Evolutionary conservation across 2,329 filamentous ascomycete species (phyloP), one percentile per base, ranked within the genome.

Genomic region (Claviceps arundinis): DNA sequence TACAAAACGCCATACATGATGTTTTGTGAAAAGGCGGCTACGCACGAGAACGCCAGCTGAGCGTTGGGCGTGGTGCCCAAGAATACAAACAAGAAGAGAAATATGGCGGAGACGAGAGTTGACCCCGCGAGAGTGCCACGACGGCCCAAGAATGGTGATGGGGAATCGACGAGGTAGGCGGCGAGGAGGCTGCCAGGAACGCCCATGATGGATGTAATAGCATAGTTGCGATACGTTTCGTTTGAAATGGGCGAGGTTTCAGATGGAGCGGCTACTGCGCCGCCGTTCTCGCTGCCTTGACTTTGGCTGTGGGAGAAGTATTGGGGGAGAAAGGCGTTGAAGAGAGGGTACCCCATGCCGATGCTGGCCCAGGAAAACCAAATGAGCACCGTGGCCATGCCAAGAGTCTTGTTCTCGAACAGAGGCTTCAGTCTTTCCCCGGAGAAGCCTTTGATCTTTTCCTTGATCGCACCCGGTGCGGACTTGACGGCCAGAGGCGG

Each of bases 321-420:
- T 59, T 93, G 86, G 0, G 89, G 89, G n/a, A 95, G 75, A 68
- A 94, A 94, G 50, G 86, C 85, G 66, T 93, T 93, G 76, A 91
- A 95, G 1, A 95, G 77, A 1, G 87, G 88, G 62, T 91, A 94
- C 2, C 83, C 87, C 80, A 94, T 85, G 54, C 88, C 88, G 58
- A 94, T 90, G 14, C 80, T 83, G 0, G 82, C 76, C 88, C 88
- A 94, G 64, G 81, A 82, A 66, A 89, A 86, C 85, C 85, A 89
- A 47, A 91, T 72, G 22, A 82, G 68, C 3, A 57, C 60, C 1
- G 78, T 81, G 41, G 76, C 73, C 50, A 71, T 58, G 50, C 70
- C 76, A 7, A 80, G 70, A 51, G 72, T 76, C 58, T 70, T 76
- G 52, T 62, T 75, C 54, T 69, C 68, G 66, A 84, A 84, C 2